phyloP scores from a whole-genome alignment of 768 basidiomycete species.

The Fistulinella prunicolor region DNA sequence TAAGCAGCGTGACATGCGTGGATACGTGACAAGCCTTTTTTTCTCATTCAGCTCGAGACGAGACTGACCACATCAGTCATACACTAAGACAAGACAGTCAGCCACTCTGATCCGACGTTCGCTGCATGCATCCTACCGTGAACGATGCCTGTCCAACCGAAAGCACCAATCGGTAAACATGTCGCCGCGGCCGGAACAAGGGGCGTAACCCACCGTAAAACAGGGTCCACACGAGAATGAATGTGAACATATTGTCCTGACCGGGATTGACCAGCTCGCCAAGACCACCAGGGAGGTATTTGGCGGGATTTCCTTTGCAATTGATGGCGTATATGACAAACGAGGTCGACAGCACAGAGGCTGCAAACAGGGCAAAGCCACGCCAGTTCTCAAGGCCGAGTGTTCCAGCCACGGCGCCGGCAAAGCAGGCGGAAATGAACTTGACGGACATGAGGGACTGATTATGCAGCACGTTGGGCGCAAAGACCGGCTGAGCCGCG shows the following conservation, averaged over 20 bases:
- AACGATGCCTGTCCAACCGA: constrained; percentile 39
- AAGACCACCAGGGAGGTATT: constrained; percentile 61
- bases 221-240: constrained; percentile 90
- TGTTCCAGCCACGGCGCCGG: constrained; percentile 85
- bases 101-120: constrained; percentile 2
- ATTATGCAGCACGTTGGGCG: constrained; percentile 66
- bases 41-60: neutral
- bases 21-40: neutral
- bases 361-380: constrained; percentile 77
- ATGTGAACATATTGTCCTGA: constrained; percentile 88
- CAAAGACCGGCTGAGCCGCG: constrained; percentile 60
- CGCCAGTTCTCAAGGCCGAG: constrained; percentile 83
- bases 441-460: constrained; percentile 62
- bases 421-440: constrained; percentile 79
- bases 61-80: constrained; percentile 32
- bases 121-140: constrained; percentile 37
- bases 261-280: constrained; percentile 77
- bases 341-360: constrained; percentile 65
- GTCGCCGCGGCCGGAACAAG: neutral
- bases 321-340: constrained; percentile 64
- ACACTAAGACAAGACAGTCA: constrained; percentile 33
- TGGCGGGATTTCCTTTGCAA: constrained; percentile 61
- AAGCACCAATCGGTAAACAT: constrained; percentile 1
- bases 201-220: constrained; percentile 68
- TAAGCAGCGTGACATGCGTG: neutral